phyloP scores from a whole-genome alignment of 768 basidiomycete species.

The Heimioporus sp. region DNA sequence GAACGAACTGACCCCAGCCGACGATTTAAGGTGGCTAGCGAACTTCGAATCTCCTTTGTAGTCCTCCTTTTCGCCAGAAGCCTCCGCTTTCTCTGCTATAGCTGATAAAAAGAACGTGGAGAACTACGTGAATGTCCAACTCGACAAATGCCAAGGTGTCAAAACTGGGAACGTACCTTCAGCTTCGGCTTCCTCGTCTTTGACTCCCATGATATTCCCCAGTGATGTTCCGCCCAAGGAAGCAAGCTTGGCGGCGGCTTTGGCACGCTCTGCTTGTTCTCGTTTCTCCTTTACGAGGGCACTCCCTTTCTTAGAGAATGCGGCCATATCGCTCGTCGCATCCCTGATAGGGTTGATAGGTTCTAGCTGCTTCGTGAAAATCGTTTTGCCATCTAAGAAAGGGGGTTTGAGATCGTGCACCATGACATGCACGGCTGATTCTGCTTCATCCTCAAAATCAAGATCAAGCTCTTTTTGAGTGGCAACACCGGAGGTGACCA shows the following conservation, averaged over 20 bases:
- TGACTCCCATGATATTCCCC: constrained; percentile 98
- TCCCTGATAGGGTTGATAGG: constrained; percentile 97
- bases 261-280: constrained; percentile 93
- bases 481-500: constrained; percentile 93
- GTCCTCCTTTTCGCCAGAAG: constrained; percentile 55
- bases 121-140: constrained; percentile 80
- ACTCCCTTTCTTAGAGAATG: constrained; percentile 97
- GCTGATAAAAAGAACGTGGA: constrained; percentile 46
- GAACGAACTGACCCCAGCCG: constrained; percentile 77
- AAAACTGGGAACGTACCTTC: constrained; percentile 61
- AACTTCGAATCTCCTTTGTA: constrained; percentile 97
- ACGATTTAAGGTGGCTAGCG: constrained; percentile 85
- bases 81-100: constrained; percentile 46
- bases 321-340: constrained; percentile 88
- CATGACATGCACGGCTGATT: constrained; percentile 96
- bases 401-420: constrained; percentile 97
- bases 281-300: constrained; percentile 91
- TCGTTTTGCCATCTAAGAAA: constrained; percentile 93
- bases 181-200: constrained; percentile 90
- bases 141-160: constrained; percentile 36
- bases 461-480: constrained; percentile 84
- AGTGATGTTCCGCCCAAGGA: constrained; percentile 87
- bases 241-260: constrained; percentile 94
- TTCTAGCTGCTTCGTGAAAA: constrained; percentile 95
- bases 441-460: constrained; percentile 95